These are phyloP conservation scores for Wickerhamiella parazyma DNA, from an alignment of 805 yeast species.

Conservation along the genomic window DNA sequence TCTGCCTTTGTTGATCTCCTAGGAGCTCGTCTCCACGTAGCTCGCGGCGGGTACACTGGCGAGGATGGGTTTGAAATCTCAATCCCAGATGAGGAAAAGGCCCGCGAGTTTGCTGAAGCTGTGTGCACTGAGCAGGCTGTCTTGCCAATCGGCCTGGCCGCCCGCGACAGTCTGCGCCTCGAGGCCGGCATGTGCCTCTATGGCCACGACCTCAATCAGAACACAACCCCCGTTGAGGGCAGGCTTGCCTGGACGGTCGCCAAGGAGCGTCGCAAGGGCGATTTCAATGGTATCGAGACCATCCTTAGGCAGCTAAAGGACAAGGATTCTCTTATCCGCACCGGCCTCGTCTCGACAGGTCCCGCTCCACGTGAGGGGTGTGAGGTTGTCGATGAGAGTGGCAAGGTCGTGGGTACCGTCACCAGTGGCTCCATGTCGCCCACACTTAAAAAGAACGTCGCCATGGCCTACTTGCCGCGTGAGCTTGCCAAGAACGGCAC, in stretches of 20 bases:
- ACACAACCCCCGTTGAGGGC: slow-evolving; percentile 76
- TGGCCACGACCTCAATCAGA: slow-evolving; percentile 78
- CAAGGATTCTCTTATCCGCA: slow-evolving; percentile 49
- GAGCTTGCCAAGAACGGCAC: slow-evolving; percentile 63
- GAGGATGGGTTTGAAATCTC: slow-evolving; percentile 96
- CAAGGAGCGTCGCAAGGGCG: slow-evolving; percentile 50
- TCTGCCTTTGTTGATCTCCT: slow-evolving; percentile 35
- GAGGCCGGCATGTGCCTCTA: slow-evolving; percentile 99
- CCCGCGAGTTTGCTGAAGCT: slow-evolving; percentile 47
- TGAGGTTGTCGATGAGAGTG: slow-evolving; percentile 45
- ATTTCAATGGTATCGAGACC: slow-evolving; percentile 63
- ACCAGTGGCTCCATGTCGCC: slow-evolving; percentile 57
- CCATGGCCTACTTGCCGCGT: slow-evolving; percentile 77
- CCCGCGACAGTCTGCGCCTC: slow-evolving; percentile 85
- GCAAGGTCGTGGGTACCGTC: slow-evolving; percentile 42
- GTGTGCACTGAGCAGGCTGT: slow-evolving; percentile 41
- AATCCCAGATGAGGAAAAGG: slow-evolving; percentile 40
- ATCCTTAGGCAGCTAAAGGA: slow-evolving; percentile 60
- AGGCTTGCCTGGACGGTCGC: slow-evolving; percentile 83
- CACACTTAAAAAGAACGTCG: slow-evolving; percentile 66
- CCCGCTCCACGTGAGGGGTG: slow-evolving; percentile 86
- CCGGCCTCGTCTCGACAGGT: slow-evolving; percentile 60
- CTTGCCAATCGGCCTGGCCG: slow-evolving; percentile 91
- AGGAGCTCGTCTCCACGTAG: slow-evolving; percentile 47
- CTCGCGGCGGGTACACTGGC: slow-evolving; percentile 95